Evolutionary conservation across 768 basidiomycete species (phyloP), one percentile per base, ranked within the genome.

Genomic region (Boletus subcaerulescens): DNA sequence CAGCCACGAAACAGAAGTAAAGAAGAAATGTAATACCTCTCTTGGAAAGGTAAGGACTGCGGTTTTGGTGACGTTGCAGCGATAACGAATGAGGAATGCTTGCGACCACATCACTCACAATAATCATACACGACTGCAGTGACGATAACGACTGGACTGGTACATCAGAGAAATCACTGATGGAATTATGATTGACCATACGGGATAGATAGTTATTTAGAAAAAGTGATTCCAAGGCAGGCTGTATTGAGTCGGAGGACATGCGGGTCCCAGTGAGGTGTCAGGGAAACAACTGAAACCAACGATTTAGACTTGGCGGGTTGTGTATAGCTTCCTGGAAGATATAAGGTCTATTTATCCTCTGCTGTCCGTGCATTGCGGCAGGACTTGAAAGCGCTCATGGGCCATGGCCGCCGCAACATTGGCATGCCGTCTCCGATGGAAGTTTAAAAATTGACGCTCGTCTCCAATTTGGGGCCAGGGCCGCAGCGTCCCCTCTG

Each of bases 41-140:
- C 11, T 29, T 9, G 42, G 26, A 8, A 36, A 29, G 0, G 42
- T 51, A 13, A 51, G 33, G 10, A 44, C 42, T 51, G n/a, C 4
- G 8, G n/a, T 47, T 40, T 13, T 13, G n/a, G n/a, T n/a, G 5
- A n/a, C 15, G 14, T 24, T 11, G 7, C 7, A 36, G 13, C 3
- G 1, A 22, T 32, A 5, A 40, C 14, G 39, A 15, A 36, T 14
- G 26, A 4, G n/a, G 24, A n/a, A n/a, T 6, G 44, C 35, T 31
- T 35, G 43, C 22, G 12, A 33, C 13, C 22, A 22, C 22, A 22
- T 22, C 22, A 22, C 22, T 46, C 22, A 53, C 52, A n/a, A 17
- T 46, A 53, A 33, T 53, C 52, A 46, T 41, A 53, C 20, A 40
- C 45, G 22, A 46, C 45, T 3, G 38, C 52, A n/a, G 31, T 32